Conservation (phyloP, 148 eudicot species). For the Chenopodium album region DNA sequence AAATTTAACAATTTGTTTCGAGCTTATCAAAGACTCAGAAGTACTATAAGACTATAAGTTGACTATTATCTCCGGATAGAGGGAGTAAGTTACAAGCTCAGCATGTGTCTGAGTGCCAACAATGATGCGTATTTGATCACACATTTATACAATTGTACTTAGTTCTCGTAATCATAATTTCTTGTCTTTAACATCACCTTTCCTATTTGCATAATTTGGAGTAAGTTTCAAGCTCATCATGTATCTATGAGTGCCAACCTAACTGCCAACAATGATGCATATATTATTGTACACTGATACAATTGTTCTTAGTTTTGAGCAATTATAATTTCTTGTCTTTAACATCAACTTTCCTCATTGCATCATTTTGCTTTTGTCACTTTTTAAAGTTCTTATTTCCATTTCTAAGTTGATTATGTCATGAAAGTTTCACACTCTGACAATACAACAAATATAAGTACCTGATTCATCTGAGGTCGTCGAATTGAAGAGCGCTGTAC, state of each 20-base stretch:
- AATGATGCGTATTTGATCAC: no score
- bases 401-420: background rate
- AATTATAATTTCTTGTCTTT: constrained; percentile 10
- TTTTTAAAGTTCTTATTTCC: background rate
- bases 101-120: background rate
- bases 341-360: background rate
- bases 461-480: constrained; percentile 85
- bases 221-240: no score
- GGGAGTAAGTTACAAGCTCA: no score
- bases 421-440: background rate
- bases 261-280: no score
- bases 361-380: background rate
- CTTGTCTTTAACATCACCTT: constrained; percentile 12
- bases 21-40: no score
- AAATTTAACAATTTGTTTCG: no score
- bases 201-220: background rate
- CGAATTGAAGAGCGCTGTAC: constrained; percentile 68
- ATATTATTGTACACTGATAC: background rate
- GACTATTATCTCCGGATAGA: background rate
- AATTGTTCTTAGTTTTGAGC: background rate
- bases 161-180: background rate
- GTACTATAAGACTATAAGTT: background rate
- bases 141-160: background rate
- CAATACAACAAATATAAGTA: constrained; percentile 1
- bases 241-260: no score